phyloP scores from a whole-genome alignment of 1,139 yeast genomes.

The Petasospora fabianii region DNA sequence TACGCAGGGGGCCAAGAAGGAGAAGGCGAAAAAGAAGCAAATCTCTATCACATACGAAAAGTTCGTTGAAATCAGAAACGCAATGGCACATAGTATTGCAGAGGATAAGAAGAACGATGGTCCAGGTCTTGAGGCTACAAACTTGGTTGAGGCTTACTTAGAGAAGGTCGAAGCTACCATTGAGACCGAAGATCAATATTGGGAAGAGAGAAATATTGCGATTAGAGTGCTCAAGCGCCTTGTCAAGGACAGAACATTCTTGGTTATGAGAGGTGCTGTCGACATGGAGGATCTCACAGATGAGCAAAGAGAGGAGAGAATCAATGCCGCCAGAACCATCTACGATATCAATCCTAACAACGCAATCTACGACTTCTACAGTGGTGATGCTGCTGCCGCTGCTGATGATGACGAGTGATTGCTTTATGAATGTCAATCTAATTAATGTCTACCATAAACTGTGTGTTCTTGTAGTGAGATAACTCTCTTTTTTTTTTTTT shows the following conservation, averaged over 20 bases:
- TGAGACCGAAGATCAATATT: slow-evolving; percentile 65
- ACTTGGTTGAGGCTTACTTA: slow-evolving; percentile 77
- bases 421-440: no score
- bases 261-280: slow-evolving; percentile 68
- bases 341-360: slow-evolving; percentile 75
- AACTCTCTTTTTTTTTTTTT: no score
- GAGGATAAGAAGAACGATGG: slow-evolving; percentile 40
- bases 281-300: slow-evolving; percentile 29
- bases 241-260: slow-evolving; percentile 79
- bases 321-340: slow-evolving; percentile 26
- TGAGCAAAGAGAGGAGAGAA: slow-evolving; percentile 29
- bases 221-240: slow-evolving; percentile 79
- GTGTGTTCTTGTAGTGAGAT: no score
- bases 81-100: slow-evolving; percentile 67
- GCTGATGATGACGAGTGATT: no score
- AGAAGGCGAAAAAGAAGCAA: slow-evolving; percentile 37
- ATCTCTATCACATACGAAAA: slow-evolving; percentile 77
- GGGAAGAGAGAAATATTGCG: slow-evolving; percentile 67
- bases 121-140: slow-evolving; percentile 67
- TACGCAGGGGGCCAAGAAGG: slow-evolving; percentile 11
- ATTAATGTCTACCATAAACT: no score
- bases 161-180: slow-evolving; percentile 70
- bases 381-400: slow-evolving; percentile 19
- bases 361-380: slow-evolving; percentile 51
- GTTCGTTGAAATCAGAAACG: slow-evolving; percentile 79